Evolutionary conservation across 2,329 filamentous ascomycete species (phyloP), one percentile per base, ranked within the genome.

Genomic region (Fusarium protoensiforme): DNA sequence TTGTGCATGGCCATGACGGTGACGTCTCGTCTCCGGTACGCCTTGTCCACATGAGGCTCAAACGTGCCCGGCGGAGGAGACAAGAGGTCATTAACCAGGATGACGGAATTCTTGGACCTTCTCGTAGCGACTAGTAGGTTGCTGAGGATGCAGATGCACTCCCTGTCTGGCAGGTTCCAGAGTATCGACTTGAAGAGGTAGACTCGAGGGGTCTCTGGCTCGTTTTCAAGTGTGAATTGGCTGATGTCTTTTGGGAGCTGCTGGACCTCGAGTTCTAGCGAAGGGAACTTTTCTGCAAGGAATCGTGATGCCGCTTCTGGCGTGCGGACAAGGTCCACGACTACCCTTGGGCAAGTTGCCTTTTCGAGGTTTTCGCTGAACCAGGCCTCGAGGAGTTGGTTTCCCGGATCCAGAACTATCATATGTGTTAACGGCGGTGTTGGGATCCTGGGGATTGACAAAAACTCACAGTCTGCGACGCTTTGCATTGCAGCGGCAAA

Each of bases 391-490:
- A 69, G 62, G 16, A 73, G 61, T 24, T 67, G 41, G 35, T 66
- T 67, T 11, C 68, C 68, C 1, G 71, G 66, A 16, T 75, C 72
- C 51, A 72, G n/a, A 16, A 46, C 72, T 73, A 16, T 7, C 2
- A 16, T 7, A 2, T 38, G 27, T 24, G 59, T 61, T 13, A 57
- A n/a, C 13, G 9, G 9, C 16, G 16, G 16, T 51, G 16, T 35
- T 24, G 27, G 16, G 10, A 13, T 7, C 6, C 18, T 51, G 10
- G 7, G 7, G 5, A 87, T 87, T 71, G 83, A 82, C 56, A 85
- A 8, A 66, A 8, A 66, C 69, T 64, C 1, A 75, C 72, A 22
- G 16, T 31, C 22, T 35, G 65, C 27, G 24, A 75, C 67, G 33
- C 62, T 65, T 13, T 65, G 43, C 71, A 75, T 75, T 3, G 73